phyloP scores from a whole-genome alignment of 208 protist species.

The Naegleria fowleri region DNA sequence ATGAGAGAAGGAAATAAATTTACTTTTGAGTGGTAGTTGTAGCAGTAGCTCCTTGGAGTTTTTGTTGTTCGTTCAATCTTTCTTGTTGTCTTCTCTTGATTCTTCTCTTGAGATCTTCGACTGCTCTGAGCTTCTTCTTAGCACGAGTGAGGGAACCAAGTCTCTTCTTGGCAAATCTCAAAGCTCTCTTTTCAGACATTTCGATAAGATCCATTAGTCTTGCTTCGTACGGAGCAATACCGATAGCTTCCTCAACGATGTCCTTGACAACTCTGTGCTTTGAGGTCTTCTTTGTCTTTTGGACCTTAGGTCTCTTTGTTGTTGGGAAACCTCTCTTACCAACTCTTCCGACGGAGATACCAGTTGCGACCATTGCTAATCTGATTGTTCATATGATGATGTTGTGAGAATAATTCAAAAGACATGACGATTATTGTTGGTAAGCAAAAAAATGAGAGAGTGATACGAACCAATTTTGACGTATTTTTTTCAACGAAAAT shows the following conservation, averaged over 20 bases:
- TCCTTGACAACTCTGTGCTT: not conserved
- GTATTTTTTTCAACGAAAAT: too few relatives aligned
- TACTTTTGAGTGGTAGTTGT: too few relatives aligned
- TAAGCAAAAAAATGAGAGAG: too few relatives aligned
- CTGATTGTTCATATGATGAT: not conserved
- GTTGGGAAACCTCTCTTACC: not conserved
- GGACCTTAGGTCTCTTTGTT: not conserved
- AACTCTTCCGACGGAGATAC: not conserved
- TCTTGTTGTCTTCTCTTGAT: slow-evolving; percentile 9
- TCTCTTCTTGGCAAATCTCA: slow-evolving; percentile 2
- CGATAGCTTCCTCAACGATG: not conserved
- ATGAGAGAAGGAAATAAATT: too few relatives aligned
- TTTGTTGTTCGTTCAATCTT: not conserved
- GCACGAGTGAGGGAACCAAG: not conserved
- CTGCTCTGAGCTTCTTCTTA: not conserved
- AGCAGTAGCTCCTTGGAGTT: too few relatives aligned
- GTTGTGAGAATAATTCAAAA: too few relatives aligned
- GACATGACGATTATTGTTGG: too few relatives aligned
- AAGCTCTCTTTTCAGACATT: slow-evolving; percentile 19
- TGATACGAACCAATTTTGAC: too few relatives aligned
- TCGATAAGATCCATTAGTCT: not conserved
- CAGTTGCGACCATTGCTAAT: not conserved
- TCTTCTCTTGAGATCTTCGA: slow-evolving; percentile 20
- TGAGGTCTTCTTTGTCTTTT: not conserved
- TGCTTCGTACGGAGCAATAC: slow-evolving; percentile 21